Base-by-base conservation (phyloP, 2,329 filamentous ascomycete genomes). In the Epichloe bromicola region DNA sequence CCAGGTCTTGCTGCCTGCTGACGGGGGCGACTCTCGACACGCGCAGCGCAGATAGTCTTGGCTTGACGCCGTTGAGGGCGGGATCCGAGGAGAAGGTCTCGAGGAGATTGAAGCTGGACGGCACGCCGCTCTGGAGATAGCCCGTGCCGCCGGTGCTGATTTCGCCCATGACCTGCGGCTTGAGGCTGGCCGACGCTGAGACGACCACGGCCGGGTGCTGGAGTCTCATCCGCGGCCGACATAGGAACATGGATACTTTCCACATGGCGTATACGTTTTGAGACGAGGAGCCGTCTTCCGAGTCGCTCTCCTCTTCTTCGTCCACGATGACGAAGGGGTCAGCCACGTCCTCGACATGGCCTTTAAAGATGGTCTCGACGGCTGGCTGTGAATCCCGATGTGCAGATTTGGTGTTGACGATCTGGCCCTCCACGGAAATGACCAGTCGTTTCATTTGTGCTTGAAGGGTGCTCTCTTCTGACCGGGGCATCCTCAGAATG, bases 21-120 rank as follows among this genome's bases (percentile, higher is more conserved):
- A 79, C 74, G 5, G 85, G 86, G 6, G 83, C 80, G 4, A 90
- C 84, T 55, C 84, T 79, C 41, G 83, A 88, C 36, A 91, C 85
- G 46, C 86, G 75, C 54, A 85, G 72, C 5, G 86, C 85, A 10
- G 86, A 88, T 2, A 93, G 72, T 33, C 79, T 78, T 45, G 86
- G 84, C 57, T 75, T 74, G 26, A 80, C 69, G 37, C 82, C 79
- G 15, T 69, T 71, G 17, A 88, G 70, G 26, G 74, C 75, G 20
- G 81, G 78, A 60, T 89, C 86, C 54, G 72, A 73, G 49, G 76
- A 74, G 54, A 91, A 86, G 3, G 86, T 77, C 61, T 86, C 83
- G 14, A 93, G 76, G n/a, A 91, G 71, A 63, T 91, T 93, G 55
- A 87, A 72, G 2, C 85, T 82, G 6, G 82, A 76, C 0, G 86